A percentile compares a stretch with the other conserved stretches of the same genome.
These are phyloP conservation scores for Hysterangium stoloniferum DNA, from an alignment of 768 basidiomycete species.

Conservation along the genomic window DNA sequence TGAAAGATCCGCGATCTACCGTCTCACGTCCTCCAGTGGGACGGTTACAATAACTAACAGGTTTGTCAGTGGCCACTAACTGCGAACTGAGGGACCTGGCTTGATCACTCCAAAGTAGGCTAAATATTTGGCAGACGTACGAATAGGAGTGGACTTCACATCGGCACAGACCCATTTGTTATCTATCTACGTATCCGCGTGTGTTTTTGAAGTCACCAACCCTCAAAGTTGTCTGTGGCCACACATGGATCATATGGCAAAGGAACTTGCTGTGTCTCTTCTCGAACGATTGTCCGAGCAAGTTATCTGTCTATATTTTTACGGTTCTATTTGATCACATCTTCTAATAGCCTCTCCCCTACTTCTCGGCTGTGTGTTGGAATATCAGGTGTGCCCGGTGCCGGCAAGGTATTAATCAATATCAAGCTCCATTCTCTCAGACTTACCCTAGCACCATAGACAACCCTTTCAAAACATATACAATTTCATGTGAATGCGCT, in stretches of 20 bases:
- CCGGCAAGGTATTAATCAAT: slow-evolving; percentile 76
- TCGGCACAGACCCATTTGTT: not conserved
- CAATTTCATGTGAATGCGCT: slow-evolving; percentile 7
- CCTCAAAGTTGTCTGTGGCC: not conserved
- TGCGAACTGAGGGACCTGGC: no score
- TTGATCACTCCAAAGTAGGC: no score
- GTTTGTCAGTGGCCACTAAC: no score
- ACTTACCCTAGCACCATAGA: slow-evolving; percentile 29
- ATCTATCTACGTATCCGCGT: no score
- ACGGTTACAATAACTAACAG: no score
- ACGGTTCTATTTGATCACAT: not conserved
- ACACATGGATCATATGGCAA: slow-evolving; percentile 35
- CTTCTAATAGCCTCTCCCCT: slow-evolving; percentile 19
- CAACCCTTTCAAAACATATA: slow-evolving; percentile 8
- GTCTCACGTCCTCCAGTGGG: no score
- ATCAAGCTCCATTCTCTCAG: slow-evolving; percentile 42
- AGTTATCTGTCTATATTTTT: slow-evolving; percentile 17
- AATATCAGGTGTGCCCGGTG: slow-evolving; percentile 73
- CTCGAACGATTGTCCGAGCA: slow-evolving; percentile 22
- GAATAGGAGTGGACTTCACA: slow-evolving; percentile 1
- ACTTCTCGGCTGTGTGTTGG: slow-evolving; percentile 55
- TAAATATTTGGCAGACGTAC: no score
- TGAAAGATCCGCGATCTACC: no score
- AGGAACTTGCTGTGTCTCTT: slow-evolving; percentile 31
- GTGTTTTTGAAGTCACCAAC: not conserved